Conservation (phyloP, 345 rosid species). For the rapeseed (Brassica napus) region DNA sequence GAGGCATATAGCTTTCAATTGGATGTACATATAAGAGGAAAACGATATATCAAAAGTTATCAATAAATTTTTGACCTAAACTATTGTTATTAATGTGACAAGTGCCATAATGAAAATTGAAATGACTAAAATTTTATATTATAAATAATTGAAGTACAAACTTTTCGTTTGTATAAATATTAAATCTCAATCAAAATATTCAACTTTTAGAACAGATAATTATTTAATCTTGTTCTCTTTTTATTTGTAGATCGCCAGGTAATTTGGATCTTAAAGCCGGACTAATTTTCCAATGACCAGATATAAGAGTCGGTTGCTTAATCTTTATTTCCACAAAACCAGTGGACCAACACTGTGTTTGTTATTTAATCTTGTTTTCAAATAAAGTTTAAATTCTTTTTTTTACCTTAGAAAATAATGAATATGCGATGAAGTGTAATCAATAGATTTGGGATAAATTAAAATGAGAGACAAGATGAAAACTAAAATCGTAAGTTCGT, state of each 20-base stretch:
- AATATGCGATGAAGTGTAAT: background rate
- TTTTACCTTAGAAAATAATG: background rate
- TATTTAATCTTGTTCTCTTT: background rate
- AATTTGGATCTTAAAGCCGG: background rate
- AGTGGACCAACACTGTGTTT: background rate
- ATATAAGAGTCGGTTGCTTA: background rate
- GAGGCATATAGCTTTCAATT: constrained; percentile 38
- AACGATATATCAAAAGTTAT: constrained; percentile 37
- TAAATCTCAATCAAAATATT: background rate
- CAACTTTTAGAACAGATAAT: background rate
- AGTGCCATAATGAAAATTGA: background rate
- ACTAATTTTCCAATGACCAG: background rate
- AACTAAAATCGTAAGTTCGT: background rate
- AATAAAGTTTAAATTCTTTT: background rate
- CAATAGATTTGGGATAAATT: background rate
- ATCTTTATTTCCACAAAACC: background rate
- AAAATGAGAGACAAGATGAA: background rate
- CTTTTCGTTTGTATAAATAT: background rate
- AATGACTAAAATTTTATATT: background rate
- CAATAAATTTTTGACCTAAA: constrained; percentile 18
- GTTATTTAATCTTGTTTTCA: background rate
- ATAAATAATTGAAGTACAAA: background rate
- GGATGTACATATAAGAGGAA: constrained; percentile 23
- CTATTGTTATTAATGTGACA: background rate
- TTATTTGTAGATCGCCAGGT: background rate